phyloP scores from a whole-genome alignment of 2,329 filamentous ascomycete species.

The Plectosphaerella plurivora region DNA sequence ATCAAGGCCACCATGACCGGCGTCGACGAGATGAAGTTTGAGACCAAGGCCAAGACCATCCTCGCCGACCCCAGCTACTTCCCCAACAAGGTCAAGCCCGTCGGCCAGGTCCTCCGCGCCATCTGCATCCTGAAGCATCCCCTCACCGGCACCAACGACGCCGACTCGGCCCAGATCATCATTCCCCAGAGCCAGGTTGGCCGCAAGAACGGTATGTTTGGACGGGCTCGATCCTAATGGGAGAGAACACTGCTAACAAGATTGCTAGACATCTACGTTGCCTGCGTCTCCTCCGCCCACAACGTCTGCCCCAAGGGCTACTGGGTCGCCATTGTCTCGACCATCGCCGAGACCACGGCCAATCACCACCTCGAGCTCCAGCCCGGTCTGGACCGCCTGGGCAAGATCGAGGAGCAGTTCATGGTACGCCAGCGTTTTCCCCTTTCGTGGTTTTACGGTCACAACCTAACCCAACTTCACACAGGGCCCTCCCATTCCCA shows the following conservation, averaged over 20 bases:
- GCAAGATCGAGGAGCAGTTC: constrained; percentile 94
- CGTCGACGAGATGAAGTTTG: constrained; percentile 87
- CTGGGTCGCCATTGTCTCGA: constrained; percentile 98
- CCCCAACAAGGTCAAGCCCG: constrained; percentile 78
- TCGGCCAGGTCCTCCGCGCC: constrained; percentile 87
- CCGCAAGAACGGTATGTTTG: constrained; percentile 78
- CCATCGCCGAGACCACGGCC: constrained; percentile 83
- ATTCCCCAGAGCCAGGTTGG: constrained; percentile 97
- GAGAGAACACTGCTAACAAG: constrained; percentile 8
- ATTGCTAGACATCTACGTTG: constrained; percentile 83
- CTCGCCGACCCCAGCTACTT: constrained; percentile 97
- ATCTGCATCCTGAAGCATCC: constrained; percentile 98
- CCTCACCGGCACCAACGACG: constrained; percentile 80
- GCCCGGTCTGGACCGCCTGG: constrained; percentile 86
- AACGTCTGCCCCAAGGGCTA: constrained; percentile 99
- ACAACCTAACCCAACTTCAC: neutral
- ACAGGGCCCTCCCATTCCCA: constrained; percentile 75
- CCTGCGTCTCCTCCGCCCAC: constrained; percentile 90
- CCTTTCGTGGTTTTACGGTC: too few relatives aligned
- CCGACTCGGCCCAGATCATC: constrained; percentile 90
- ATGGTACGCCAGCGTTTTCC: constrained; percentile 53
- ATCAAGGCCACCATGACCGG: constrained; percentile 98
- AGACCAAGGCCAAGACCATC: constrained; percentile 94
- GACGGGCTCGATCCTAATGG: neutral
- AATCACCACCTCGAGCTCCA: constrained; percentile 97